Percentiles rank a stretch among this genome's conserved stretches.
Evolutionary conservation across 106 monocot species (phyloP).

Genomic region (Phalaenopsis equestris): DNA sequence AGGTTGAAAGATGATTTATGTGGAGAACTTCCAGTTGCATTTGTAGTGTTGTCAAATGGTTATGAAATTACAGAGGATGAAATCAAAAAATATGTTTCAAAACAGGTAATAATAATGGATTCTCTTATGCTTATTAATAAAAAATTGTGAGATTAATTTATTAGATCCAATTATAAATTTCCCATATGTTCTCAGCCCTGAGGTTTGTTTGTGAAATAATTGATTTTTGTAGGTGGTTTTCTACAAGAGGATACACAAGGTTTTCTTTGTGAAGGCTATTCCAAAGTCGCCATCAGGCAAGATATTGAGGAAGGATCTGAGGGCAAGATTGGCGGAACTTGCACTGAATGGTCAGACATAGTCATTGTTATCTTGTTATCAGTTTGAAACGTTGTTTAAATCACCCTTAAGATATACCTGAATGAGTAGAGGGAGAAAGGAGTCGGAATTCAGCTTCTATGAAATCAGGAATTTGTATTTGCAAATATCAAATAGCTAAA

Average conservation of each 20-base stretch:
- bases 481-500: too few species aligned
- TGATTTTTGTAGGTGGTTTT: constrained; percentile 27
- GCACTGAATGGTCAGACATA: neutral
- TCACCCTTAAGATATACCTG: too few species aligned
- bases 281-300: constrained; percentile 44
- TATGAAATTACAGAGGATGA: constrained; percentile 44
- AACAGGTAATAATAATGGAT: constrained; percentile 36
- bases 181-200: too few species aligned
- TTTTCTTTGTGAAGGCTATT: constrained; percentile 32
- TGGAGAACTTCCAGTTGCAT: constrained; percentile 65
- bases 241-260: constrained; percentile 38
- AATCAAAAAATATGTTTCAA: constrained; percentile 47
- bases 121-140: neutral
- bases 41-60: constrained; percentile 36
- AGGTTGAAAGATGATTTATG: constrained; percentile 53
- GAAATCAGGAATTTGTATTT: too few species aligned
- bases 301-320: constrained; percentile 41
- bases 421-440: too few species aligned
- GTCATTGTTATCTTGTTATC: neutral
- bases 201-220: neutral
- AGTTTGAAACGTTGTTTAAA: too few species aligned
- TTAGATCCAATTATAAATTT: too few species aligned
- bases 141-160: too few species aligned
- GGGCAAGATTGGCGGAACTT: constrained; percentile 22
- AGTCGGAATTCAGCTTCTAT: too few species aligned